Percentiles rank a stretch among this genome's conserved stretches.
Evolutionary conservation across 2,329 filamentous ascomycete genomes (phyloP).

Genomic region (Neocatenulostroma microsporum): DNA sequence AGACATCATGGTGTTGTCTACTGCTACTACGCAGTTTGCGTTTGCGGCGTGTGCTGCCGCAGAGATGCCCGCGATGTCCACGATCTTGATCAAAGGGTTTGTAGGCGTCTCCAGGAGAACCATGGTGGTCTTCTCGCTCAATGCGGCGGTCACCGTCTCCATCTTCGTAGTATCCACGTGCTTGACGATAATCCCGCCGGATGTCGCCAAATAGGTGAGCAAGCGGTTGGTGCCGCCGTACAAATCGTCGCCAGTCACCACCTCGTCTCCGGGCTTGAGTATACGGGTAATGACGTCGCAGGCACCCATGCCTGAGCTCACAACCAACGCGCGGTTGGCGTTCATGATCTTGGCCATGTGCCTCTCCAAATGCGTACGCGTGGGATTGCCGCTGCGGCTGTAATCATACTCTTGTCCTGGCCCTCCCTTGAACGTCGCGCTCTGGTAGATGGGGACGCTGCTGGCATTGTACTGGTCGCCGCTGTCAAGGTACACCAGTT

Average conservation of each 20-base stretch:
- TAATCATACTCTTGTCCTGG: slow-evolving; percentile 92
- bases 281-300: slow-evolving; percentile 92
- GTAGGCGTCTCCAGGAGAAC: slow-evolving; percentile 93
- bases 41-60: slow-evolving; percentile 68
- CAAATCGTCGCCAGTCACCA: slow-evolving; percentile 91
- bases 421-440: slow-evolving; percentile 89
- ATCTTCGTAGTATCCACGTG: slow-evolving; percentile 89
- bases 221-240: slow-evolving; percentile 94
- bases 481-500: slow-evolving; percentile 91
- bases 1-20: slow-evolving; percentile 99
- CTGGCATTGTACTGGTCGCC: slow-evolving; percentile 96
- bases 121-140: slow-evolving; percentile 83
- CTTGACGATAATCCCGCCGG: slow-evolving; percentile 87
- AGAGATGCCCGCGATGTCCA: slow-evolving; percentile 79
- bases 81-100: slow-evolving; percentile 96
- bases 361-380: slow-evolving; percentile 87
- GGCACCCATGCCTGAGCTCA: slow-evolving; percentile 95
- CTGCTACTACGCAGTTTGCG: slow-evolving; percentile 70
- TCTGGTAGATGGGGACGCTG: slow-evolving; percentile 95
- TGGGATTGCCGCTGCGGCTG: slow-evolving; percentile 94
- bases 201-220: slow-evolving; percentile 80
- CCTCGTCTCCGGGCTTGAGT: slow-evolving; percentile 86
- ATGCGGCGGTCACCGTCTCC: slow-evolving; percentile 58
- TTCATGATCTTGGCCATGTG: slow-evolving; percentile 99
- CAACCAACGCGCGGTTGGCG: slow-evolving; percentile 79